A percentile compares a stretch with the other conserved stretches of the same genome.
Evolutionary conservation across 306 rosid species (phyloP).

Genomic region (Cucumis hystrix): DNA sequence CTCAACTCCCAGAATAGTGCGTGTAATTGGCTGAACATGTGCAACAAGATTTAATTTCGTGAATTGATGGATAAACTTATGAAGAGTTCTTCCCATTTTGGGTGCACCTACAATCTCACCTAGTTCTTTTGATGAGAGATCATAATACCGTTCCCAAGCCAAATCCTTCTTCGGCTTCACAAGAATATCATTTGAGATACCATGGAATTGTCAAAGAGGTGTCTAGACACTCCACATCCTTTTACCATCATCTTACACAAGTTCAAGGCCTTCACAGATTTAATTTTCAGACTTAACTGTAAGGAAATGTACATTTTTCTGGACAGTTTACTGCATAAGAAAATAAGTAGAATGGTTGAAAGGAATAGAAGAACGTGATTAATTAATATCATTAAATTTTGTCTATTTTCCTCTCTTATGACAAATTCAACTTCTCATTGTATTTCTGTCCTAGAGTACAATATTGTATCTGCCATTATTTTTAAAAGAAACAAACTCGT

Average conservation of each 20-base stretch:
- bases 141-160: slow-evolving; percentile 96
- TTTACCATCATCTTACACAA: slow-evolving; percentile 80
- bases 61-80: slow-evolving; percentile 76
- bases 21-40: slow-evolving; percentile 93
- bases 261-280: slow-evolving; percentile 88
- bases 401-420: not conserved
- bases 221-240: slow-evolving; percentile 95
- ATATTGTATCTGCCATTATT: not conserved
- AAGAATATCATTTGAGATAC: slow-evolving; percentile 53
- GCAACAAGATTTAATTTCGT: slow-evolving; percentile 87
- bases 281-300: slow-evolving; percentile 3
- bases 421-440: not conserved
- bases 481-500: not conserved
- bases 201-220: slow-evolving; percentile 84
- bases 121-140: slow-evolving; percentile 81
- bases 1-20: slow-evolving; percentile 82
- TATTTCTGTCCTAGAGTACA: not conserved
- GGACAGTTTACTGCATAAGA: not conserved
- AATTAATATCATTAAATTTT: not conserved
- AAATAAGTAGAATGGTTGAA: no score
- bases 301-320: not conserved
- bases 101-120: slow-evolving; percentile 77
- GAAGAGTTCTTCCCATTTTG: slow-evolving; percentile 81
- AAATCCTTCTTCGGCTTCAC: slow-evolving; percentile 77
- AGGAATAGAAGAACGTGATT: no score